phyloP scores from a whole-genome alignment of 129 eudicot genomes.

The Gnaphalium uliginosum region DNA sequence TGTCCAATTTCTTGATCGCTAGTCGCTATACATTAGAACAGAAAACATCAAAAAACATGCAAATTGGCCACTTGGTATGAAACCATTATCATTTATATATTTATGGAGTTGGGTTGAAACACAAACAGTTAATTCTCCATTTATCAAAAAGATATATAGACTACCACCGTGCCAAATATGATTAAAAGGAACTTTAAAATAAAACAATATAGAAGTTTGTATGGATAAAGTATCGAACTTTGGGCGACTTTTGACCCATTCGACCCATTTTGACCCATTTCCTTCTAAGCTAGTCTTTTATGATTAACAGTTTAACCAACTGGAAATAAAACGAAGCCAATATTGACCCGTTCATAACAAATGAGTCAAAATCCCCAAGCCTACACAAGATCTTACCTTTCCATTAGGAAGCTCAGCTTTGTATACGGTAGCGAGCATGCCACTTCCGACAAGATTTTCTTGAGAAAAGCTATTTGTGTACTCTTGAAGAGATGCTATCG shows the following conservation, averaged over 20 bases:
- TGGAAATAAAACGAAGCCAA: neutral
- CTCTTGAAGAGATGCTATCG: slow-evolving; percentile 69
- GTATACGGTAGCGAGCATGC: slow-evolving; percentile 61
- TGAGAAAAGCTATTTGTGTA: slow-evolving; percentile 70
- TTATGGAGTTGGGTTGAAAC: neutral
- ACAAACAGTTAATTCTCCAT: neutral
- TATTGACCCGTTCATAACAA: neutral
- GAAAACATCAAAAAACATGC: slow-evolving; percentile 15
- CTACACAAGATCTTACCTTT: slow-evolving; percentile 45
- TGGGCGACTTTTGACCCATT: neutral
- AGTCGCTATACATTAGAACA: slow-evolving; percentile 42
- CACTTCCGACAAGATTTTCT: slow-evolving; percentile 64
- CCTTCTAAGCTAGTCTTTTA: neutral
- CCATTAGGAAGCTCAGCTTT: slow-evolving; percentile 67
- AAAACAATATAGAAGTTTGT: neutral
- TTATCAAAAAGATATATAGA: neutral
- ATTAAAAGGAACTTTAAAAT: neutral
- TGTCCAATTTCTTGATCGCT: slow-evolving; percentile 89
- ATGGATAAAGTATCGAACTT: neutral
- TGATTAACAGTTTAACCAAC: neutral
- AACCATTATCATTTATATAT: neutral
- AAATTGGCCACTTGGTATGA: neutral
- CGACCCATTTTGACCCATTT: neutral
- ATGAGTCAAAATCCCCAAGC: neutral
- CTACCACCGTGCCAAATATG: neutral